Percentiles rank a stretch among this genome's conserved stretches.
Evolutionary conservation across 495 filamentous ascomycete species (phyloP).

Genomic region (Trichoderma reesei): DNA sequence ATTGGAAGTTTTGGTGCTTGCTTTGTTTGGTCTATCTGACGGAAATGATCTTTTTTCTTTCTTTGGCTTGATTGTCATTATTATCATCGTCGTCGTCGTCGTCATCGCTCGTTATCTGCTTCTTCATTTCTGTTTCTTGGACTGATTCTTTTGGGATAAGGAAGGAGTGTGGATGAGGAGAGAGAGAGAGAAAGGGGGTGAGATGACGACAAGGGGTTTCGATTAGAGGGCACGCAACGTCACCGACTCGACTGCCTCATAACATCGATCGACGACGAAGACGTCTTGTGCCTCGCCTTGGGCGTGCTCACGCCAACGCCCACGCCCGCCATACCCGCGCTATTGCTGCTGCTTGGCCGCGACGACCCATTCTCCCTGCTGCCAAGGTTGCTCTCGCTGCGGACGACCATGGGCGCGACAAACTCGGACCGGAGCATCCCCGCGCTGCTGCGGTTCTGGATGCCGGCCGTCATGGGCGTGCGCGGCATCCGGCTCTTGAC

Average conservation of each 20-base stretch:
- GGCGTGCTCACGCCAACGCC: not conserved
- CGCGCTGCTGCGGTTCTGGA: not conserved
- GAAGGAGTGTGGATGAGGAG: not conserved
- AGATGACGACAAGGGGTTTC: not conserved
- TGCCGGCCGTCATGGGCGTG: not conserved
- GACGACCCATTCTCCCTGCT: slow-evolving; percentile 20
- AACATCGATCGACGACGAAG: not conserved
- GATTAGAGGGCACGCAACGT: too few species aligned
- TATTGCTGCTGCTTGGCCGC: not conserved
- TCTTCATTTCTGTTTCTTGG: not conserved
- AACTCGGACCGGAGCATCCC: not conserved
- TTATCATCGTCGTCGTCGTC: not conserved
- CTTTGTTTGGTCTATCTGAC: too few species aligned
- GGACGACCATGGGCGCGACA: not conserved
- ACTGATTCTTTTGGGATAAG: not conserved
- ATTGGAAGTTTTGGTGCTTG: too few species aligned
- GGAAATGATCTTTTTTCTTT: not conserved
- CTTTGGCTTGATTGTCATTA: not conserved
- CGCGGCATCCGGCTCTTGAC: slow-evolving; percentile 3
- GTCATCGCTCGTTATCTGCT: too few species aligned
- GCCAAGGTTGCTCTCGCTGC: slow-evolving; percentile 20
- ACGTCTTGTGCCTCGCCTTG: not conserved
- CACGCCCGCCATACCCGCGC: not conserved
- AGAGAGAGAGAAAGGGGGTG: not conserved
- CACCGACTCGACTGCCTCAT: not conserved